These are phyloP conservation scores for Acanthamoeba sp. DNA, from an alignment of 208 protist species.

Conservation along the genomic window DNA sequence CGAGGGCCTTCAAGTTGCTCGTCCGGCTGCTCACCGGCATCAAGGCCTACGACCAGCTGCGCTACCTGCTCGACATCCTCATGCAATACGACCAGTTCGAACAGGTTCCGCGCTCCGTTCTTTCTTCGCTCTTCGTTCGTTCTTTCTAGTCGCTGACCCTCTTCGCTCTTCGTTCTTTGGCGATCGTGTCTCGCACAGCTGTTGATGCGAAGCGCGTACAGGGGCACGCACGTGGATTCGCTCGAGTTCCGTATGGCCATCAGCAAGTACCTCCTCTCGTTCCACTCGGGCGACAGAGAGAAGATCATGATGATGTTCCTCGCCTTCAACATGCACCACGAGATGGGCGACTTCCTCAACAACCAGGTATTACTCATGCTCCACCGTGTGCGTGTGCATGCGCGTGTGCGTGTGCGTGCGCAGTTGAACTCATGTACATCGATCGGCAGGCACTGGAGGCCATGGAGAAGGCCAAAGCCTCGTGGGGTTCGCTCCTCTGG, in stretches of 20 bases:
- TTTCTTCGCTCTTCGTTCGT: not conserved
- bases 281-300: slow-evolving; percentile 44
- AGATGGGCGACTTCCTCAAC: slow-evolving; percentile 67
- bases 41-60: slow-evolving; percentile 50
- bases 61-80: slow-evolving; percentile 61
- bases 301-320: slow-evolving; percentile 74
- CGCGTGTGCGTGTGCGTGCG: not conserved
- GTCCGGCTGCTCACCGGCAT: slow-evolving; percentile 62
- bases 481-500: not conserved
- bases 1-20: slow-evolving; percentile 25
- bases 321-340: slow-evolving; percentile 74
- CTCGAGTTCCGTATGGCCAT: slow-evolving; percentile 57
- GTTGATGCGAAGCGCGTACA: not conserved
- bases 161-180: no score
- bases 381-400: not conserved
- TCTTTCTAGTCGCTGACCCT: no score
- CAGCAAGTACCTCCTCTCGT: slow-evolving; percentile 25
- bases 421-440: not conserved
- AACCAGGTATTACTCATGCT: not conserved
- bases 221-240: not conserved
- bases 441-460: slow-evolving; percentile 31
- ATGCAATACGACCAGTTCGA: slow-evolving; percentile 72
- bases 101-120: not conserved
- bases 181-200: not conserved
- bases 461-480: not conserved